These are phyloP conservation scores for Trapa incisa DNA, from an alignment of 345 rosid species.

Conservation along the genomic window DNA sequence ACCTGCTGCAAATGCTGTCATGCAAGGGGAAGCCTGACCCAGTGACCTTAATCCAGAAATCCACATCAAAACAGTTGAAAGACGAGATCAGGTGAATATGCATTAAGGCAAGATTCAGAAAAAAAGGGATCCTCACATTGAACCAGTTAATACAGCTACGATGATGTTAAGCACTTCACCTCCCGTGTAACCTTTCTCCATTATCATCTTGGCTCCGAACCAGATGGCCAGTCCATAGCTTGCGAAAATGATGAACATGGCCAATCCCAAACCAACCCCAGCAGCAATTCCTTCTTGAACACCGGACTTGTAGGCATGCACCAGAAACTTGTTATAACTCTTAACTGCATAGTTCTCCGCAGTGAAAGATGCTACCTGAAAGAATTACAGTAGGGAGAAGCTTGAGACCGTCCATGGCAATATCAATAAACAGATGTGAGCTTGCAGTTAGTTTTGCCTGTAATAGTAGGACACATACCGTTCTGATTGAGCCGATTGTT, in stretches of 20 bases:
- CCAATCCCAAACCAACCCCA: slow-evolving; percentile 26
- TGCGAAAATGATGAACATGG: slow-evolving; percentile 11
- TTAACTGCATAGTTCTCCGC: slow-evolving; percentile 26
- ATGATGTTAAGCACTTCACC: slow-evolving; percentile 28
- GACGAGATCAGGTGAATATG: background rate
- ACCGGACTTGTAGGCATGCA: slow-evolving; percentile 21
- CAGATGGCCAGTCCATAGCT: slow-evolving; percentile 28
- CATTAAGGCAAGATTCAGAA: background rate
- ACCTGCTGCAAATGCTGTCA: slow-evolving; percentile 66
- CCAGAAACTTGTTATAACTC: slow-evolving; percentile 22
- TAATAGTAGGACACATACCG: slow-evolving; percentile 24
- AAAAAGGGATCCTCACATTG: slow-evolving; percentile 25
- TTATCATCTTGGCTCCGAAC: slow-evolving; percentile 35
- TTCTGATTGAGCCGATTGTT: slow-evolving; percentile 73
- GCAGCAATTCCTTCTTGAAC: slow-evolving; percentile 20
- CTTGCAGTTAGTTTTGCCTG: slow-evolving; percentile 1
- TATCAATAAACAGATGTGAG: background rate
- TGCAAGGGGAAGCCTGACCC: slow-evolving; percentile 73
- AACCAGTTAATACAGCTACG: slow-evolving; percentile 25
- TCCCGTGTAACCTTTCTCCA: slow-evolving; percentile 29
- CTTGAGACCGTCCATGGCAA: background rate
- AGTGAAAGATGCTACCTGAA: slow-evolving; percentile 77
- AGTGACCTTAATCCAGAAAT: slow-evolving; percentile 40
- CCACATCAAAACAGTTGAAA: background rate
- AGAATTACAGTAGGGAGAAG: slow-evolving; percentile 11